phyloP scores from a whole-genome alignment of 495 filamentous ascomycete genomes.

The Massariosphaeria phaeospora region DNA sequence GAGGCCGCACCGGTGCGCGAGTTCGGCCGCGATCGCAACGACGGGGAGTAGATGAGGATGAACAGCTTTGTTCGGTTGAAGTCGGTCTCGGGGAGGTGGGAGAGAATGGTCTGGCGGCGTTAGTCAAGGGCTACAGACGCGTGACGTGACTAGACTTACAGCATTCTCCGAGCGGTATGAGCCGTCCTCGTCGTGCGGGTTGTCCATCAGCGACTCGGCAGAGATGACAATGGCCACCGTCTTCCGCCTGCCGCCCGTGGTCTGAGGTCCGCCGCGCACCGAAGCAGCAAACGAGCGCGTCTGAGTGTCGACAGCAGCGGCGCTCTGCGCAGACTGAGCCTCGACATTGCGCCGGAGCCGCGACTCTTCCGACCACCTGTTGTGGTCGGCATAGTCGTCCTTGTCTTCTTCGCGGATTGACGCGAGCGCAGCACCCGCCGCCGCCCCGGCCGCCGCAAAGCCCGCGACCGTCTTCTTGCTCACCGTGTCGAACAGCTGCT shows the following conservation, averaged over 20 bases:
- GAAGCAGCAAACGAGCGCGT: conserved; percentile 29
- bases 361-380: conserved; percentile 78
- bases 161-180: conserved; percentile 66
- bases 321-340: conserved; percentile 26
- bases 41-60: conserved; percentile 81
- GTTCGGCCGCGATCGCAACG: conserved; percentile 51
- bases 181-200: conserved; percentile 51
- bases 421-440: conserved; percentile 69
- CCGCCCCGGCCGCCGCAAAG: conserved; percentile 76
- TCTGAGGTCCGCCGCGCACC: conserved; percentile 34
- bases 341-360: conserved; percentile 42
- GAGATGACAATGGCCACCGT: conserved; percentile 81
- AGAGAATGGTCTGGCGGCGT: conserved; percentile 69
- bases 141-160: conserved; percentile 48
- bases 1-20: conserved; percentile 52
- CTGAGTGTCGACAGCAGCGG: conserved; percentile 27
- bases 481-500: conserved; percentile 77
- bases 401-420: conserved; percentile 79
- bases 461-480: conserved; percentile 71
- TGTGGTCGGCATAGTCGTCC: conserved; percentile 68
- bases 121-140: conserved; percentile 33
- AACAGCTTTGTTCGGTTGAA: conserved; percentile 66
- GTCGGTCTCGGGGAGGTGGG: conserved; percentile 73
- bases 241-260: conserved; percentile 54
- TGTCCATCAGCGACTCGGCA: conserved; percentile 57